Percentiles rank a stretch among this genome's conserved stretches.
Evolutionary conservation across 2,329 filamentous ascomycete genomes (phyloP).

Genomic region (Hortaea werneckii): DNA sequence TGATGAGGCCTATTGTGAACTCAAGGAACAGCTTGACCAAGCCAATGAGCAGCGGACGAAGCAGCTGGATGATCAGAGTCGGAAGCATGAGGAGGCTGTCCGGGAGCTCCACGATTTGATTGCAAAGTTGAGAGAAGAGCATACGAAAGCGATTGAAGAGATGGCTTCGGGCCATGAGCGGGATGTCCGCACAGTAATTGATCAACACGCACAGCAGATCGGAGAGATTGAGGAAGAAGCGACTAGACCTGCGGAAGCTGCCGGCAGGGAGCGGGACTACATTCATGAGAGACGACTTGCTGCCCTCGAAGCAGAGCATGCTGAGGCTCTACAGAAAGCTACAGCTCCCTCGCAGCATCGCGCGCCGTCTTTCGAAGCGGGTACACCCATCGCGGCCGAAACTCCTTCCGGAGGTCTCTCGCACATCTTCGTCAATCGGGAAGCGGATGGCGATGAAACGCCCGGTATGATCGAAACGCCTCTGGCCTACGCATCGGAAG

Average conservation of each 20-base stretch:
- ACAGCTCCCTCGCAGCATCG: background rate
- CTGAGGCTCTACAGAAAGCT: constrained; percentile 2
- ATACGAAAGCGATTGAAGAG: constrained; percentile 4
- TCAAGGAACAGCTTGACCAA: constrained; percentile 9
- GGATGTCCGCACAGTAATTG: constrained; percentile 8
- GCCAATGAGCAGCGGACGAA: constrained; percentile 9
- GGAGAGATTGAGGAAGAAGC: constrained; percentile 11
- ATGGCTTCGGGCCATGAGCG: constrained; percentile 9
- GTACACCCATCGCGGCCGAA: constrained; percentile 1
- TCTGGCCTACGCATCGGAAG: constrained; percentile 11
- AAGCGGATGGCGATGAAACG: background rate
- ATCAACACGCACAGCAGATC: constrained; percentile 7
- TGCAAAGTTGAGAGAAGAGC: background rate
- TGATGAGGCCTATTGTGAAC: constrained; percentile 13
- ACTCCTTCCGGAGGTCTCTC: constrained; percentile 8
- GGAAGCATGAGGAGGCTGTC: background rate
- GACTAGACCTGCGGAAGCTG: constrained; percentile 6
- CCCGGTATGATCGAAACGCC: constrained; percentile 8
- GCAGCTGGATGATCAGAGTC: background rate
- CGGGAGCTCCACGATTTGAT: background rate
- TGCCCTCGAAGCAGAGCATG: constrained; percentile 6
- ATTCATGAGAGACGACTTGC: constrained; percentile 6
- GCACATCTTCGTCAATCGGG: constrained; percentile 13
- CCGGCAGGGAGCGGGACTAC: constrained; percentile 3
- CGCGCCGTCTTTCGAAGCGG: background rate